Evolutionary conservation across 73 alveolate species (phyloP).

Genomic region (Urostyla sp.): DNA sequence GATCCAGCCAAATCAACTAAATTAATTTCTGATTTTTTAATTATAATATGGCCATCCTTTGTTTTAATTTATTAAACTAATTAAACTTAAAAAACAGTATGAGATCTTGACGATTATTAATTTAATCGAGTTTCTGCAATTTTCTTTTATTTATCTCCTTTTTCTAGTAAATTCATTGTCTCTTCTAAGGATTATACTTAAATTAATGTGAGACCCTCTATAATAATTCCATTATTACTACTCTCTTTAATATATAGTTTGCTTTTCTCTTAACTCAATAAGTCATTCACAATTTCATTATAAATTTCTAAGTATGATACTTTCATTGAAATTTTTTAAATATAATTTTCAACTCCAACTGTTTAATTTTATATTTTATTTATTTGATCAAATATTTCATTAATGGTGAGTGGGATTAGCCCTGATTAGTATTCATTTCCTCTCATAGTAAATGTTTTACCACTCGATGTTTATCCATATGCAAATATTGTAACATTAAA

Average conservation of each 20-base stretch:
- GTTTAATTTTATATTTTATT: conserved; percentile 68
- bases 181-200: conserved; percentile 82
- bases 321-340: conserved; percentile 78
- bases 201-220: conserved; percentile 92
- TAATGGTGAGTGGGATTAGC: conserved; percentile 79
- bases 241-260: conserved; percentile 91
- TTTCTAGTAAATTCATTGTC: conserved; percentile 75
- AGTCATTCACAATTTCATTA: conserved; percentile 95
- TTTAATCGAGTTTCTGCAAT: conserved; percentile 89
- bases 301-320: conserved; percentile 91
- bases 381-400: conserved; percentile 75
- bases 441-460: conserved; percentile 74
- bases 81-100: conserved; percentile 76
- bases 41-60: conserved; percentile 73
- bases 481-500: conserved; percentile 65
- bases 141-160: conserved; percentile 84
- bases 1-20: conserved; percentile 92
- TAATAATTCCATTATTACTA: conserved; percentile 90
- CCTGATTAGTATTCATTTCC: conserved; percentile 78
- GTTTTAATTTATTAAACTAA: conserved; percentile 53
- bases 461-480: conserved; percentile 71
- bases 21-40: conserved; percentile 66
- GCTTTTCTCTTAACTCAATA: conserved; percentile 78
- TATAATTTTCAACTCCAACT: too few relatives aligned
- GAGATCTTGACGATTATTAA: conserved; percentile 83